phyloP scores from a whole-genome alignment of 352 stramenopile genomes.

The Pythium graminicola region DNA sequence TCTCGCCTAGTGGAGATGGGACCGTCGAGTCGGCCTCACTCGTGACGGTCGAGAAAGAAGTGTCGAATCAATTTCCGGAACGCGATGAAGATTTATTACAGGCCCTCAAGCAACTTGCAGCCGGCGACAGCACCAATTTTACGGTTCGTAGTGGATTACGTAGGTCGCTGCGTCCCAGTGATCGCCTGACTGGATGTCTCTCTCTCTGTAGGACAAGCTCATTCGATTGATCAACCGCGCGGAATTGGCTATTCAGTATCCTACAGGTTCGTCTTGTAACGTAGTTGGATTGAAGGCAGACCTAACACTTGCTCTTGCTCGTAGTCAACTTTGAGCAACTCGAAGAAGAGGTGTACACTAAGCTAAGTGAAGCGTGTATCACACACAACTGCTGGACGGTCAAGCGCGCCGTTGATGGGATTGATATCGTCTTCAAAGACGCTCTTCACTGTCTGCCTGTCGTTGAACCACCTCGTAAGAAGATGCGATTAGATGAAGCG shows the following conservation, averaged over 20 bases:
- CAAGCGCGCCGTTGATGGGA: constrained; percentile 67
- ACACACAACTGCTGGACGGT: constrained; percentile 68
- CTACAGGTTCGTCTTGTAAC: constrained; percentile 45
- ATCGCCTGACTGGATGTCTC: too few relatives aligned
- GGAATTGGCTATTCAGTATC: constrained; percentile 75
- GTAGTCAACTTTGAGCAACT: constrained; percentile 83
- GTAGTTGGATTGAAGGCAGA: too few relatives aligned
- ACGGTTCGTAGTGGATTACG: constrained; percentile 42
- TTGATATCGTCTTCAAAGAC: constrained; percentile 76
- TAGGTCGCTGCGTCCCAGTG: too few relatives aligned
- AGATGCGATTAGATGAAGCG: constrained; percentile 43
- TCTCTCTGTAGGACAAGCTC: constrained; percentile 71
- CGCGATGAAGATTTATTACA: constrained; percentile 72
- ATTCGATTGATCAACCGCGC: constrained; percentile 78
- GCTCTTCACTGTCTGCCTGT: constrained; percentile 61
- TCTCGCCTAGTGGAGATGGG: constrained; percentile 32
- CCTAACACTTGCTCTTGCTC: too few relatives aligned
- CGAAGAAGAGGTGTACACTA: constrained; percentile 71
- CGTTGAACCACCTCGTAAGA: constrained; percentile 63
- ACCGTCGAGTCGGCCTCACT: constrained; percentile 74
- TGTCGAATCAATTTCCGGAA: constrained; percentile 80
- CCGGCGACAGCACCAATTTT: constrained; percentile 67
- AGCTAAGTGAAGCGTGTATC: constrained; percentile 52
- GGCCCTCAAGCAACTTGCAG: constrained; percentile 60
- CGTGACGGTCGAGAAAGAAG: constrained; percentile 81